Evolutionary conservation across 805 yeast genomes (phyloP), one percentile per base, ranked within the genome.

Genomic region (Wickerhamomyces subpelliculosus): DNA sequence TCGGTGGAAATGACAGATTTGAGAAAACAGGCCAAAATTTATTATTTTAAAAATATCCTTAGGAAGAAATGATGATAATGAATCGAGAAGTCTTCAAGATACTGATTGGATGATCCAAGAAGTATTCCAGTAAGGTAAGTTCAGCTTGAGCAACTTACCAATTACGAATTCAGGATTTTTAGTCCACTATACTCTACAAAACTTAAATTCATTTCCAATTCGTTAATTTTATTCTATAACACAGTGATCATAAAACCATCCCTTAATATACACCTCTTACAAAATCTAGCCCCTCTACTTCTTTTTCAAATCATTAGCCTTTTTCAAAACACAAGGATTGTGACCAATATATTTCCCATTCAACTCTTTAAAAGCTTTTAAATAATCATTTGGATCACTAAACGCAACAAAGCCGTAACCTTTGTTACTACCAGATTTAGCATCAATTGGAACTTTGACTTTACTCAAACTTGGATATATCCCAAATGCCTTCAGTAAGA

Each of bases 391-490:
- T 0, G 89, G 59, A 42, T 70, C 70, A 3, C 61, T 64, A 55
- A 84, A 84, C 6, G 85, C 76, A 12, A 84, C 81, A 56, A 84
- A 84, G 8, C 88, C 94, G 54, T 64, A 84, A 4, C 94, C 93
- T 52, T 74, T 78, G 29, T 47, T n/a, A n/a, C n/a, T 51, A 8
- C 62, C 65, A 0, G 72, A 62, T 4, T 44, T 46, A 18, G 57
- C 55, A 45, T 78, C 84, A 29, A 55, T 41, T 1, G 86, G 84
- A 1, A 82, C 83, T 37, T 72, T 68, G 6, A 73, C 83, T 45
- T 78, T 77, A 8, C 73, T 59, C 41, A 82, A 54, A 3, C 81
- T 68, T 12, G 69, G 57, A 52, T 70, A 84, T 35, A 65, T 59
- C 1, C 59, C 51, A 50, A 84, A 82, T 1, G 84, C 78, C 18